These are phyloP conservation scores for Microsporum canis DNA, from an alignment of 2,329 filamentous ascomycete species.

Conservation along the genomic window DNA sequence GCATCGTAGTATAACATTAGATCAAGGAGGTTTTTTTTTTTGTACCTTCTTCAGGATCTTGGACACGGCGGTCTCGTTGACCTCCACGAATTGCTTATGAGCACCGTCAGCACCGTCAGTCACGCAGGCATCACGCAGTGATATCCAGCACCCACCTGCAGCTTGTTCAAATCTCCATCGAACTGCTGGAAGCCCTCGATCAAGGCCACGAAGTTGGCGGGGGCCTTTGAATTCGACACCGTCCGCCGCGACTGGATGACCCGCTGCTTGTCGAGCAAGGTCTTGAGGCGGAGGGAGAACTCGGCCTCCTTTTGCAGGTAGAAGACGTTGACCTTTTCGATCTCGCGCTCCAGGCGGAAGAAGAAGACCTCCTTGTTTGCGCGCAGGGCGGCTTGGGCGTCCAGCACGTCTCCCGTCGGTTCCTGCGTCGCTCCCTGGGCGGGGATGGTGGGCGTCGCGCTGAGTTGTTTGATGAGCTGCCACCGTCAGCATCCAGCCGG, in stretches of 20 bases:
- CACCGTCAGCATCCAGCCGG: constrained; percentile 10
- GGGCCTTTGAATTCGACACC: constrained; percentile 68
- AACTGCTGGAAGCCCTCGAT: constrained; percentile 98
- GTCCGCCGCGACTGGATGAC: constrained; percentile 69
- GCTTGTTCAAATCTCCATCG: constrained; percentile 88
- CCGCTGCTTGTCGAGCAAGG: constrained; percentile 87
- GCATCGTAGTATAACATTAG: not conserved
- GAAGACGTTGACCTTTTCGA: constrained; percentile 97
- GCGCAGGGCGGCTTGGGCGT: constrained; percentile 81
- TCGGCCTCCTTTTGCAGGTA: constrained; percentile 97
- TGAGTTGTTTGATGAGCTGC: constrained; percentile 96
- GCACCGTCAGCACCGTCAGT: constrained; percentile 8
- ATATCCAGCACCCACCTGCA: constrained; percentile 45
- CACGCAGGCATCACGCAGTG: not conserved
- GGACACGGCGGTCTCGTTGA: constrained; percentile 94
- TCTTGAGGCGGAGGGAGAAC: constrained; percentile 88
- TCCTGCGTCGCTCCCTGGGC: constrained; percentile 53
- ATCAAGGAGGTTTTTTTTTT: too few relatives aligned
- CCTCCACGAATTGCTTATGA: constrained; percentile 84
- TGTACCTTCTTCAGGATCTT: constrained; percentile 90
- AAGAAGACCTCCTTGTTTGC: constrained; percentile 99
- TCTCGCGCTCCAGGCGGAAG: constrained; percentile 91
- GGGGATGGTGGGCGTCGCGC: constrained; percentile 72
- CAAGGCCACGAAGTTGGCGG: constrained; percentile 84
- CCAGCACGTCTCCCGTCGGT: constrained; percentile 38